Conservation (phyloP, 495 filamentous ascomycete genomes). For the Podospora bellae-mahoneyi region DNA sequence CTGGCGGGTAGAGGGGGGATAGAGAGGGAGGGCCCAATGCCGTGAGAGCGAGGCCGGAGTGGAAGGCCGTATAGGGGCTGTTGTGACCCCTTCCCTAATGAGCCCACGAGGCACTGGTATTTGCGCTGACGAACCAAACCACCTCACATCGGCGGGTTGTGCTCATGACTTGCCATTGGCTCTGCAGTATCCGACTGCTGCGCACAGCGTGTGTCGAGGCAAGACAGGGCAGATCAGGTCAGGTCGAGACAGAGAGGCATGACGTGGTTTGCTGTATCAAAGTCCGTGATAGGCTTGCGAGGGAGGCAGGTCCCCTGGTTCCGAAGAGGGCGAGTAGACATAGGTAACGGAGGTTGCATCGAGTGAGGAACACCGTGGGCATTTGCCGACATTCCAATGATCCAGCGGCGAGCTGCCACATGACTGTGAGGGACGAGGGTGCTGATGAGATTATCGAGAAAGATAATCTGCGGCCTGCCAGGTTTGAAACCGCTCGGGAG, state of each 20-base stretch:
- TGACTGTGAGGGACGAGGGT: neutral
- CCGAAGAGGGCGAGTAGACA: neutral
- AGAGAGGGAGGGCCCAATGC: neutral
- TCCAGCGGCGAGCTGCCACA: neutral
- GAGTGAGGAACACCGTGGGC: neutral
- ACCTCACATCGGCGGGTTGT: neutral
- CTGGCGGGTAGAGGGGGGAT: neutral
- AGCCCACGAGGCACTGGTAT: neutral
- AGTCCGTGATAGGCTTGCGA: neutral
- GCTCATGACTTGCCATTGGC: neutral
- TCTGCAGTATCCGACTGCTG: neutral
- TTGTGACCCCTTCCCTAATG: neutral
- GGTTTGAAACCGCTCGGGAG: constrained; percentile 13
- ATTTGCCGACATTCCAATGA: constrained; percentile 1
- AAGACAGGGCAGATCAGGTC: neutral
- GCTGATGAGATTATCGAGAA: constrained; percentile 9
- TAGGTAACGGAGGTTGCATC: neutral
- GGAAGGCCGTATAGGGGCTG: neutral
- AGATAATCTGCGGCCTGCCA: constrained; percentile 8
- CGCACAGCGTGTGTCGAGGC: neutral
- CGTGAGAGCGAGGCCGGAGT: neutral
- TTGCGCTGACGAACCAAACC: constrained; percentile 1
- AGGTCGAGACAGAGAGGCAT: neutral
- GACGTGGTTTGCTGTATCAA: neutral
- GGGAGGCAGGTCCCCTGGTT: neutral